Percentiles rank a stretch among this genome's conserved stretches.
Conservation (phyloP, 306 rosid species). For the Herpetospermum pedunculosum region DNA sequence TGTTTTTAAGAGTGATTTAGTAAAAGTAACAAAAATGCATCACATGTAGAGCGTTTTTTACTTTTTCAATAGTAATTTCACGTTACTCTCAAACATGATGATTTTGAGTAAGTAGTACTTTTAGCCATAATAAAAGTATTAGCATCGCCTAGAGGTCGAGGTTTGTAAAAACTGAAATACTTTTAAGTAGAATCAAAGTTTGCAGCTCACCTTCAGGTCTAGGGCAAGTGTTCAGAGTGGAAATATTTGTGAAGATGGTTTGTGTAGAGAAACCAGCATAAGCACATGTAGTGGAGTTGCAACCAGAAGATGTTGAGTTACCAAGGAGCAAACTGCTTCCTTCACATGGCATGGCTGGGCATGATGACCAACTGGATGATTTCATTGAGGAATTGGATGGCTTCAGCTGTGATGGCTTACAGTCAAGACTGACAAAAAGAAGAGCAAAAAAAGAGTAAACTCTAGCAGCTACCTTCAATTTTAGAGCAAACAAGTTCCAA, state of each 20-base stretch:
- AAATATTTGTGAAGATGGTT: conserved; percentile 24
- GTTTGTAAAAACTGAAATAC: neutral
- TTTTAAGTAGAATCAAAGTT: neutral
- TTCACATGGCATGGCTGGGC: conserved; percentile 43
- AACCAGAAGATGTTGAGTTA: conserved; percentile 22
- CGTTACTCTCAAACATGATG: neutral
- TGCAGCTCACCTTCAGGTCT: neutral
- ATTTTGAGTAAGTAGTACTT: neutral
- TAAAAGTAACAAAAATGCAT: neutral
- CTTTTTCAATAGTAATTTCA: neutral
- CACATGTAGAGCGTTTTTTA: neutral
- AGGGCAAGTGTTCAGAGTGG: conserved; percentile 33
- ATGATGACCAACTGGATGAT: conserved; percentile 22
- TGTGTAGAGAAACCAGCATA: conserved; percentile 41
- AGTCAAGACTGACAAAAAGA: conserved; percentile 33
- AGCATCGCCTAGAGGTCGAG: neutral
- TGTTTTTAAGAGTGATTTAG: neutral
- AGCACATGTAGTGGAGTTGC: conserved; percentile 39
- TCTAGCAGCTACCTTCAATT: neutral
- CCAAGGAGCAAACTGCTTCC: conserved; percentile 23
- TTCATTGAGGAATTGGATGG: conserved; percentile 17
- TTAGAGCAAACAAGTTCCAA: neutral
- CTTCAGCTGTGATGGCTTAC: conserved; percentile 37
- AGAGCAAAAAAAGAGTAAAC: neutral
- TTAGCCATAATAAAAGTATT: too few relatives aligned